A percentile compares a stretch with the other conserved stretches of the same genome.
Conservation (phyloP, 352 stramenopile genomes). For the Pythium scleroteichum region DNA sequence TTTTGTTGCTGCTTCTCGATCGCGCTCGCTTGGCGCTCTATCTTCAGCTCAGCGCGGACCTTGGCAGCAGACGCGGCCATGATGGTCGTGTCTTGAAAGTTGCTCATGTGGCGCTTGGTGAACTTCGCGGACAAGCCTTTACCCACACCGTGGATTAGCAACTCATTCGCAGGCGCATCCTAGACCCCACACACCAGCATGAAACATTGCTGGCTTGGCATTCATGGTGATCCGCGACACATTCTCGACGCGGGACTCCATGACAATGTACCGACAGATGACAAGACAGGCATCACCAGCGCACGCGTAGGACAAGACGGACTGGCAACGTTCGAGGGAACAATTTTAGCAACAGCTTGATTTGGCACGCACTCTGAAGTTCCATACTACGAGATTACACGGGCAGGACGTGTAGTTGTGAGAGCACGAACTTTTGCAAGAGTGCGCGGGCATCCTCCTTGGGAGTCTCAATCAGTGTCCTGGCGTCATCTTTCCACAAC, state of each 20-base stretch:
- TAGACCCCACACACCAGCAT: conserved; percentile 23
- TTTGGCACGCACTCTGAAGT: background rate
- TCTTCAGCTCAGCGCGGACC: conserved; percentile 56
- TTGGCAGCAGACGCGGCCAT: conserved; percentile 70
- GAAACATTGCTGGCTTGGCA: conserved; percentile 27
- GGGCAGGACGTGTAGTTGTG: conserved; percentile 25
- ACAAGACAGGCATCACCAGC: too few relatives aligned
- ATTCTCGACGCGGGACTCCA: conserved; percentile 28
- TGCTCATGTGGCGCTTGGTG: conserved; percentile 63
- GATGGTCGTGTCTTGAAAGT: conserved; percentile 79
- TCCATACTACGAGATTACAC: background rate
- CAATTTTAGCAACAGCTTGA: conserved; percentile 4
- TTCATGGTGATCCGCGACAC: conserved; percentile 6
- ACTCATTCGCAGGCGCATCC: too few relatives aligned
- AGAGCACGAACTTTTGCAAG: conserved; percentile 40
- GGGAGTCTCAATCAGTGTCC: conserved; percentile 80
- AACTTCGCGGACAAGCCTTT: conserved; percentile 85
- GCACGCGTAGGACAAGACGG: background rate
- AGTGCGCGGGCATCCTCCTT: conserved; percentile 68
- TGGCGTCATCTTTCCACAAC: conserved; percentile 73
- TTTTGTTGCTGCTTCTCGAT: conserved; percentile 83
- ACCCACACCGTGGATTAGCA: background rate
- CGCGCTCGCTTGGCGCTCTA: conserved; percentile 60
- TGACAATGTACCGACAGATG: background rate
- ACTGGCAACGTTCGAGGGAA: background rate